Evolutionary conservation across 768 basidiomycete species (phyloP), one percentile per base, ranked within the genome.

Genomic region (Auricularia auricula-judae): DNA sequence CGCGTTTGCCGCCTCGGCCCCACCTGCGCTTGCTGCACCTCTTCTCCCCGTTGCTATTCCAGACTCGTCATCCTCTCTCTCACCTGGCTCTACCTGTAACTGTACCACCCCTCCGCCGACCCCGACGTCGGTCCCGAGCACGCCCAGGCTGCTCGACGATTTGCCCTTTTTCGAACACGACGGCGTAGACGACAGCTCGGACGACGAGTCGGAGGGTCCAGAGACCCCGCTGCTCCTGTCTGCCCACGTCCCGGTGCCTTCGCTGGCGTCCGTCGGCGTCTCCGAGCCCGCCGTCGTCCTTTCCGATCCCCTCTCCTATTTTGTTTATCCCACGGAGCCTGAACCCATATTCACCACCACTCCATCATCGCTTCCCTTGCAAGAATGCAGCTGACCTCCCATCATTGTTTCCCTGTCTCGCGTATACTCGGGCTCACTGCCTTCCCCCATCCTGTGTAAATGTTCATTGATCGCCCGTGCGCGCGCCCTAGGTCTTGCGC

Each of bases 101-200:
- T 59, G 56, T 59, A 59, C 34, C 29, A 59, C 56, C 11, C 56
- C 56, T 8, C 56, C 56, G 4, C 56, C 56, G 34, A 59, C 56
- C 4, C 56, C 56, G 4, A 18, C 21, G 47, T 51, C 47, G 47
- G 47, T 51, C 18, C 23, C 56, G 29, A 59, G 56, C 29, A 59
- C 56, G 33, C 56, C 56, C 11, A 59, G 56, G 29, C 18, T 93
- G 64, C 73, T 92, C 68, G 86, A 91, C 77, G 82, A 81, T 10
- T 80, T 93, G 39, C 84, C 80, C 66, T 88, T 88, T 71, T 86
- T 84, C 65, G 86, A 86, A 62, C 85, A 87, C 54, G 85, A 88
- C 64, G 85, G 87, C 62, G 63, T 60, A 67, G 76, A 82, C 65
- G 79, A 78, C 68, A 70, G 71, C 63, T 67, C 76, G 18, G 80